Percentiles rank a stretch among this genome's conserved stretches.
Conservation (phyloP, 2,329 filamentous ascomycete genomes). For the Blastomyces silverae region DNA sequence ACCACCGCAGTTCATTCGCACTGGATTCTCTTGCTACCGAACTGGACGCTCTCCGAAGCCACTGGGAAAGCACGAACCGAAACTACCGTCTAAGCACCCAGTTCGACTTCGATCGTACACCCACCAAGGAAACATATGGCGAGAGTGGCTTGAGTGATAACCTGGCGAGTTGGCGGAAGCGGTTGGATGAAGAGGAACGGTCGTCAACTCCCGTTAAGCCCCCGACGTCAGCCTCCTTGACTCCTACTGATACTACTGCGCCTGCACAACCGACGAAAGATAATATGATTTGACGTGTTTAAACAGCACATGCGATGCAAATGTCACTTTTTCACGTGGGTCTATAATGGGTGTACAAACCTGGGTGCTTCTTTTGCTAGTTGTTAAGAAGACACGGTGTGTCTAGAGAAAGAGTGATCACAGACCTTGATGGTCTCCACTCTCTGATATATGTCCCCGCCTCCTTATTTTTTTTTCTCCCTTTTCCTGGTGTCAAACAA, state of each 20-base stretch:
- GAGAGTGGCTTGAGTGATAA: constrained; percentile 57
- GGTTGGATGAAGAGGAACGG: constrained; percentile 57
- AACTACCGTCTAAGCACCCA: constrained; percentile 85
- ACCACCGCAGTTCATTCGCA: constrained; percentile 56
- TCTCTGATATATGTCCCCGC: neutral
- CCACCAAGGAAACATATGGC: constrained; percentile 40
- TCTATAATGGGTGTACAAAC: constrained; percentile 4
- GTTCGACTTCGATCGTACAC: constrained; percentile 71
- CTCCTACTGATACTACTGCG: neutral
- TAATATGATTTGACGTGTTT: constrained; percentile 33
- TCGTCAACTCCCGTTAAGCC: constrained; percentile 24
- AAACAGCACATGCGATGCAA: constrained; percentile 16
- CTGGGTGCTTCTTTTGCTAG: neutral
- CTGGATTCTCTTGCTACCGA: constrained; percentile 88
- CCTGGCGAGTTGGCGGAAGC: constrained; percentile 71
- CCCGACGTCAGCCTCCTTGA: constrained; percentile 18
- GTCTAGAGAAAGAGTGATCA: constrained; percentile 1
- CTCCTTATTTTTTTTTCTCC: neutral
- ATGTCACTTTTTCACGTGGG: constrained; percentile 7
- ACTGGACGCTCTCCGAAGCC: constrained; percentile 78
- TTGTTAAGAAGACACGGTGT: neutral
- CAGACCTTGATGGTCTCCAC: constrained; percentile 5
- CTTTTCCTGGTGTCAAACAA: neutral
- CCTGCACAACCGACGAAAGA: constrained; percentile 13
- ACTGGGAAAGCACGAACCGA: constrained; percentile 95